phyloP scores from a whole-genome alignment of 2,329 filamentous ascomycete genomes.

The Fusarium pilosicola region DNA sequence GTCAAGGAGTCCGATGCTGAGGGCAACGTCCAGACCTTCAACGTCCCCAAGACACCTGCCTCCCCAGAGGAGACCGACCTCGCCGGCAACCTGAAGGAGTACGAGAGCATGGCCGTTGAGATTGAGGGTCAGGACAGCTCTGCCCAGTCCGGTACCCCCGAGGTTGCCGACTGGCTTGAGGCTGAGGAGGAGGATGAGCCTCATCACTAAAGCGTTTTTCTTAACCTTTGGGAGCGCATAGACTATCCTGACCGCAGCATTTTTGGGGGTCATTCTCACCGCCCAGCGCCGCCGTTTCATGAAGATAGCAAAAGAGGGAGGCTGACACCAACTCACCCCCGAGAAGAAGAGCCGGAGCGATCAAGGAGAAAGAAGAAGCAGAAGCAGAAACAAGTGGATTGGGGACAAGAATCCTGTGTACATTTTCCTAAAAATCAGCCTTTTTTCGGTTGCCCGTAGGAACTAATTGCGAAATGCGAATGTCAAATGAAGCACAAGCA shows the following conservation, averaged over 20 bases:
- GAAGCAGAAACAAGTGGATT: constrained; percentile 40
- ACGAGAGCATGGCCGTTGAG: constrained; percentile 94
- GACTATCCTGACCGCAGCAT: constrained; percentile 14
- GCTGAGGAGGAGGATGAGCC: constrained; percentile 72
- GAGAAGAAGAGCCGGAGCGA: constrained; percentile 11
- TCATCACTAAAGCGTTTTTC: constrained; percentile 59
- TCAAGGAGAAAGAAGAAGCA: constrained; percentile 10
- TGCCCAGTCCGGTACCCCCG: constrained; percentile 68
- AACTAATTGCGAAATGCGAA: constrained; percentile 48
- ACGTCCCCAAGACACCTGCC: constrained; percentile 79
- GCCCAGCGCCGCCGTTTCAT: constrained; percentile 15
- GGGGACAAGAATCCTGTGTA: constrained; percentile 50
- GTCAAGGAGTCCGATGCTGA: constrained; percentile 89
- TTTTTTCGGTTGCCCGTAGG: constrained; percentile 45
- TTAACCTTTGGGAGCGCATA: constrained; percentile 9
- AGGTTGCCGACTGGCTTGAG: constrained; percentile 81
- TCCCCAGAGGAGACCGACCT: constrained; percentile 96
- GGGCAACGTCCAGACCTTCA: constrained; percentile 91
- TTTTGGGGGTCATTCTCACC: constrained; percentile 15
- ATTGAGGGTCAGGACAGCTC: constrained; percentile 84
- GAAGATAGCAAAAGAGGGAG: constrained; percentile 32
- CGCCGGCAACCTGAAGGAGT: constrained; percentile 89
- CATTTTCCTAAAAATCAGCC: constrained; percentile 50
- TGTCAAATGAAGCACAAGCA: constrained; percentile 42
- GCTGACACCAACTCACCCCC: constrained; percentile 15